Evolutionary conservation across 148 eudicot genomes (phyloP).

Genomic region (Rhododendron williamsianum): DNA sequence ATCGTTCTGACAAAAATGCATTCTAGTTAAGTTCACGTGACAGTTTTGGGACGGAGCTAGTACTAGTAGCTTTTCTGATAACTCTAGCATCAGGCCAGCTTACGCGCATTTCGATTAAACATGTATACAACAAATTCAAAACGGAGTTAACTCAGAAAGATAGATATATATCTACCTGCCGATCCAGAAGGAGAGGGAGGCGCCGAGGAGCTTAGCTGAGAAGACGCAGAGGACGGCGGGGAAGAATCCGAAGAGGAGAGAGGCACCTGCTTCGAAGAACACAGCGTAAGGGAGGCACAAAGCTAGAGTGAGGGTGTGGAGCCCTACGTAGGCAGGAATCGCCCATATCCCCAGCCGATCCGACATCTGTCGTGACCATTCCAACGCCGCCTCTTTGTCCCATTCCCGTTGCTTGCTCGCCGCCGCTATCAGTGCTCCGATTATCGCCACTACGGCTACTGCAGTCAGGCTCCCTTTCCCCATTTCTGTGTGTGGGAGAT

Average conservation of each 20-base stretch:
- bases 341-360: constrained; percentile 72
- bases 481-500: neutral
- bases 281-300: constrained; percentile 75
- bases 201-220: constrained; percentile 72
- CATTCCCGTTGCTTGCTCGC: constrained; percentile 21
- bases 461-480: neutral
- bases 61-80: too few relatives aligned
- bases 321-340: constrained; percentile 59
- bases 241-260: constrained; percentile 70
- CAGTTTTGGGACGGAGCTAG: neutral
- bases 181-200: constrained; percentile 80
- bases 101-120: neutral
- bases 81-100: neutral
- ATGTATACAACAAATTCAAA: too few relatives aligned
- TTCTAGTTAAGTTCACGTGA: too few relatives aligned
- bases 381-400: constrained; percentile 34
- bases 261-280: constrained; percentile 83
- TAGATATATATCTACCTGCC: constrained; percentile 35
- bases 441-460: constrained; percentile 17
- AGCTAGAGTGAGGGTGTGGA: constrained; percentile 64
- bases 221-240: constrained; percentile 70
- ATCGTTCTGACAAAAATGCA: too few relatives aligned
- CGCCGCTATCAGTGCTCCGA: constrained; percentile 17
- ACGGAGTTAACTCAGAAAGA: neutral
- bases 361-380: constrained; percentile 29